Conservation (phyloP, 2,329 filamentous ascomycete genomes). For the Colletotrichum truncatum region DNA sequence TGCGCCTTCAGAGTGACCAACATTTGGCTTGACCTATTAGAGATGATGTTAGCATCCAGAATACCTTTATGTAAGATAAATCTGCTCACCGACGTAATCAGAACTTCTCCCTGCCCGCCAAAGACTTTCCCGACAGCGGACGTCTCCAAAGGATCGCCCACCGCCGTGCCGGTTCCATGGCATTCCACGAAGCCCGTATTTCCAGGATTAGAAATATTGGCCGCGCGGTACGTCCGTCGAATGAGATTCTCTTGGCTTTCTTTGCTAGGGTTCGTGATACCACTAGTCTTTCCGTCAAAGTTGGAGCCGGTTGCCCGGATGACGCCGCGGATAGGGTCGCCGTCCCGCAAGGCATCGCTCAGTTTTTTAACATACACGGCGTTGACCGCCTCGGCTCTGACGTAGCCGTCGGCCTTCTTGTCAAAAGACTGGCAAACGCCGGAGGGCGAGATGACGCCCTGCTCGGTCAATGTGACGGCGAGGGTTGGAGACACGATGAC, state of each 20-base stretch:
- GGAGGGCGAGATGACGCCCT: conserved; percentile 23
- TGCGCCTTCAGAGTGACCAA: conserved; percentile 47
- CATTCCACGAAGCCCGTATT: conserved; percentile 44
- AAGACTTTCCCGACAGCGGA: conserved; percentile 38
- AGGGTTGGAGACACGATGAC: conserved; percentile 38
- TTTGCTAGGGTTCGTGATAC: conserved; percentile 48
- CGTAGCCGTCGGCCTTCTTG: conserved; percentile 50
- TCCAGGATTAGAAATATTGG: conserved; percentile 32
- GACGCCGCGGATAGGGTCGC: conserved; percentile 44
- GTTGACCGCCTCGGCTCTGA: conserved; percentile 50
- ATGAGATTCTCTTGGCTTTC: conserved; percentile 46
- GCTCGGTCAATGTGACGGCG: conserved; percentile 5
- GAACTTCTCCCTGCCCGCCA: background rate
- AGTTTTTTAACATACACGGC: conserved; percentile 51
- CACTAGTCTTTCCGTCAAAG: conserved; percentile 44
- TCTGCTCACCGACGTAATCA: background rate
- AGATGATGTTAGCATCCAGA: conserved; percentile 34
- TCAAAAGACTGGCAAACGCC: conserved; percentile 43
- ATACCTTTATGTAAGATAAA: background rate
- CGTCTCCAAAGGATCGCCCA: conserved; percentile 51
- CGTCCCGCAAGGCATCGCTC: conserved; percentile 47
- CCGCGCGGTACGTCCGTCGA: conserved; percentile 38
- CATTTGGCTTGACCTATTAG: conserved; percentile 44
- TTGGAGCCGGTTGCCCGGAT: conserved; percentile 40
- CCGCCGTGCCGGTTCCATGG: conserved; percentile 55